Percentiles rank a stretch among this genome's conserved stretches.
Conservation (phyloP, 139 green algal genomes). For the Haematococcus lacustris region DNA sequence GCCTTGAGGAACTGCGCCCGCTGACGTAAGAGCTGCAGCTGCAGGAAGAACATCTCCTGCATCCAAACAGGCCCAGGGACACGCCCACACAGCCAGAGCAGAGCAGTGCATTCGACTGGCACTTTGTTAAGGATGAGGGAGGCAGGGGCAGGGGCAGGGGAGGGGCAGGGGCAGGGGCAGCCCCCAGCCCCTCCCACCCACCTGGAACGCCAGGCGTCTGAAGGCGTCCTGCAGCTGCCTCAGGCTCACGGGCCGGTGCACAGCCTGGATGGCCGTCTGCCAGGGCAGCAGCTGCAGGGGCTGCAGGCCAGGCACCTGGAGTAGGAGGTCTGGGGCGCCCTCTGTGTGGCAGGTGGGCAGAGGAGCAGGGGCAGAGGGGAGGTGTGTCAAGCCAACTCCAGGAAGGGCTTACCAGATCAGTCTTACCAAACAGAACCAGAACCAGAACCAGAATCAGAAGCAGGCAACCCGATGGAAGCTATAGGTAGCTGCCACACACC, state of each 20-base stretch:
- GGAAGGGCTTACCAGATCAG: too few relatives aligned
- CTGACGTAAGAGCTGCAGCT: neutral
- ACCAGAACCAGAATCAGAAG: too few relatives aligned
- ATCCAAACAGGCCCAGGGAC: neutral
- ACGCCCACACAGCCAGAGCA: neutral
- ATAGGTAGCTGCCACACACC: too few relatives aligned
- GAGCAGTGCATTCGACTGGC: neutral
- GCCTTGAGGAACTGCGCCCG: neutral
- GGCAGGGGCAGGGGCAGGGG: neutral
- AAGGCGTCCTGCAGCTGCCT: neutral
- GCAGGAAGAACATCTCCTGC: neutral
- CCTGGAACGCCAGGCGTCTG: neutral
- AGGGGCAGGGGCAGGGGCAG: neutral
- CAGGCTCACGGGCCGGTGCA: neutral
- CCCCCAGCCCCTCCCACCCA: neutral
- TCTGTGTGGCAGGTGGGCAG: too few relatives aligned
- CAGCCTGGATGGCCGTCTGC: neutral
- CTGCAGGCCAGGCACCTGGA: neutral
- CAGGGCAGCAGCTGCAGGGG: neutral
- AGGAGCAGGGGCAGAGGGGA: too few relatives aligned
- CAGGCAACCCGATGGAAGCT: too few relatives aligned
- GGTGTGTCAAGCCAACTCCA: too few relatives aligned
- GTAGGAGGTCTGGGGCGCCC: neutral
- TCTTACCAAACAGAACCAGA: too few relatives aligned
- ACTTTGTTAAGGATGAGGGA: neutral